Percentiles rank a stretch among this genome's conserved stretches.
phyloP scores from a whole-genome alignment of 1,284 basidiomycete genomes.

The Cutaneotrichosporon spelunceum region DNA sequence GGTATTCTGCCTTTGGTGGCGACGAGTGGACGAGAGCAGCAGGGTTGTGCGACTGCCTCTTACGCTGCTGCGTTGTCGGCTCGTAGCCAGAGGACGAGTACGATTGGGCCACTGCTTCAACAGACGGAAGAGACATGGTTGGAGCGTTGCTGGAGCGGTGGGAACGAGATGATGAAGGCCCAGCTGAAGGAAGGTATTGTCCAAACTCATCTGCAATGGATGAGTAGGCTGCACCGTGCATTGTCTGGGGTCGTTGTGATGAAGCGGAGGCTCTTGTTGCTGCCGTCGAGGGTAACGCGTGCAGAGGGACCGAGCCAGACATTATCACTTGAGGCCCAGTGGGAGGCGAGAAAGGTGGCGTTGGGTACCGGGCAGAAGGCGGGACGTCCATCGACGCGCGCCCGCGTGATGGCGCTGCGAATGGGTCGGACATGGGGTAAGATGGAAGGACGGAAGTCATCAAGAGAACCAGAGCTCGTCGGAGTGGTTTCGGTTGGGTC shows the following conservation, averaged over 20 bases:
- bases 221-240: slow-evolving; percentile 16
- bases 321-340: slow-evolving; percentile 8
- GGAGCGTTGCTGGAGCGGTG: slow-evolving; percentile 26
- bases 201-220: slow-evolving; percentile 27
- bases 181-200: slow-evolving; percentile 14
- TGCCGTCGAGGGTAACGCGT: slow-evolving; percentile 20
- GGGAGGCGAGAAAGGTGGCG: slow-evolving; percentile 19
- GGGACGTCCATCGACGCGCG: slow-evolving; percentile 21
- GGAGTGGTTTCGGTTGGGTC: neutral
- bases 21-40: slow-evolving; percentile 31
- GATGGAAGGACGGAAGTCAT: slow-evolving; percentile 20
- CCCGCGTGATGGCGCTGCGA: slow-evolving; percentile 18
- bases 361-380: slow-evolving; percentile 14
- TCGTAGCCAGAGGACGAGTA: slow-evolving; percentile 18
- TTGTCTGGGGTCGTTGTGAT: slow-evolving; percentile 17
- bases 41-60: slow-evolving; percentile 50
- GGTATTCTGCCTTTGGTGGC: slow-evolving; percentile 42
- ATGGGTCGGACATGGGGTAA: slow-evolving; percentile 26
- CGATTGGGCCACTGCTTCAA: slow-evolving; percentile 21
- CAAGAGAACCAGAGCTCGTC: neutral
- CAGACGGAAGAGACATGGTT: slow-evolving; percentile 34
- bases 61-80: slow-evolving; percentile 19
- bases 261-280: slow-evolving; percentile 22
- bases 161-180: slow-evolving; percentile 3
- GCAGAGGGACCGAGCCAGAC: slow-evolving; percentile 10